phyloP scores from a whole-genome alignment of 2,329 filamentous ascomycete species.

The Cryphonectria carpinicola region DNA sequence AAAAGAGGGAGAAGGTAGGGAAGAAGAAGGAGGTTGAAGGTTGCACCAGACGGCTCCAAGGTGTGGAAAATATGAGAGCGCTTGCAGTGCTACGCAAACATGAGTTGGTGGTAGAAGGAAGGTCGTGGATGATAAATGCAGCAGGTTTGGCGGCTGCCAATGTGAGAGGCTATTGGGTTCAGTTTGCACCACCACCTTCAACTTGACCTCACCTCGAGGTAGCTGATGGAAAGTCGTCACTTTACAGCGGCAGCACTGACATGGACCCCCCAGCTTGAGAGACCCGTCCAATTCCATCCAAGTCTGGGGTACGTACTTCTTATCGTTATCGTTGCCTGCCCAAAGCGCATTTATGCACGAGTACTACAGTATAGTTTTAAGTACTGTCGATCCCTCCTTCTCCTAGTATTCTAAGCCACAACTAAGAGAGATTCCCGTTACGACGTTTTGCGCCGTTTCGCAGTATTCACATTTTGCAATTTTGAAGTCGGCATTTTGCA shows the following conservation, averaged over 20 bases:
- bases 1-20: neutral
- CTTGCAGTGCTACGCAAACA: neutral
- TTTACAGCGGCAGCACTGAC: neutral
- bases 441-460: slow-evolving; percentile 22
- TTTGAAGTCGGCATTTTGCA: too few species aligned
- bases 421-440: too few species aligned
- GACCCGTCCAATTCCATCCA: neutral
- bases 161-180: neutral
- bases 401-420: neutral
- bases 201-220: neutral
- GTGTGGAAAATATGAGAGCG: neutral
- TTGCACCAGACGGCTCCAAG: neutral
- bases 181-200: neutral
- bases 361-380: neutral
- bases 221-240: slow-evolving; percentile 6
- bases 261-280: neutral
- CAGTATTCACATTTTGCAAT: slow-evolving; percentile 8
- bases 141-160: neutral
- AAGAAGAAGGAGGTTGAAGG: neutral
- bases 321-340: slow-evolving; percentile 12
- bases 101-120: neutral
- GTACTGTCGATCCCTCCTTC: neutral
- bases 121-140: neutral
- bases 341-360: neutral
- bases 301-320: neutral